Evolutionary conservation across 2,329 filamentous ascomycete genomes (phyloP).

Genomic region (Dactylellina leptospora): DNA sequence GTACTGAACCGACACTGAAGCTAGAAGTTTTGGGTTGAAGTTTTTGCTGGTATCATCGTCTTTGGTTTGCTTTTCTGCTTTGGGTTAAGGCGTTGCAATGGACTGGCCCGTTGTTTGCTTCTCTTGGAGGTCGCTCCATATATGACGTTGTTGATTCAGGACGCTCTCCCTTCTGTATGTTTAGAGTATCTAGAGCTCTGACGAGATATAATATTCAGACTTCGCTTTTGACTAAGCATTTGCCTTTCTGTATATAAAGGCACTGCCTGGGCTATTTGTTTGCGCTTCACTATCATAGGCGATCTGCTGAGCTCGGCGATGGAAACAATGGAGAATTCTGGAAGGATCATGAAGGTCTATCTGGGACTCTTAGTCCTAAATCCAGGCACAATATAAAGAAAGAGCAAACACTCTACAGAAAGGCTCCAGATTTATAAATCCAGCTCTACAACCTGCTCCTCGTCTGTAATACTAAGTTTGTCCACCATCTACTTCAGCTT

Average conservation of each 20-base stretch:
- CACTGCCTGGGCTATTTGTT: no score
- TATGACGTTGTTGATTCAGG: no score
- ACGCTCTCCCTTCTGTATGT: no score
- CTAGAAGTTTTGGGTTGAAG: no score
- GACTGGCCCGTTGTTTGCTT: no score
- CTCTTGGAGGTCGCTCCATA: no score
- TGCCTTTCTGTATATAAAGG: no score
- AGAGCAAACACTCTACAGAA: slow-evolving; percentile 28
- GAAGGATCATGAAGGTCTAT: slow-evolving; percentile 5
- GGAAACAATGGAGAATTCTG: slow-evolving; percentile 22
- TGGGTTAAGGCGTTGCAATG: background rate
- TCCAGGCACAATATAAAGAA: background rate
- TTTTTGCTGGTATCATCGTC: no score
- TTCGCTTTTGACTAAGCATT: no score
- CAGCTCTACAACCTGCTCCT: slow-evolving; percentile 26
- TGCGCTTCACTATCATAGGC: background rate
- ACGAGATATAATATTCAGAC: no score
- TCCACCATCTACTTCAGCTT: slow-evolving; percentile 22
- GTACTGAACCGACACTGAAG: background rate
- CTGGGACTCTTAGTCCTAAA: no score
- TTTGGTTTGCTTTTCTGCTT: background rate
- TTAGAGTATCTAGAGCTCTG: no score
- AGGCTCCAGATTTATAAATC: slow-evolving; percentile 39
- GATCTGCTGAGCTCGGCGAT: slow-evolving; percentile 4
- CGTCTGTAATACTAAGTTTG: slow-evolving; percentile 6